These are phyloP conservation scores for Tricholomella constricta DNA, from an alignment of 768 basidiomycete genomes.

Conservation along the genomic window DNA sequence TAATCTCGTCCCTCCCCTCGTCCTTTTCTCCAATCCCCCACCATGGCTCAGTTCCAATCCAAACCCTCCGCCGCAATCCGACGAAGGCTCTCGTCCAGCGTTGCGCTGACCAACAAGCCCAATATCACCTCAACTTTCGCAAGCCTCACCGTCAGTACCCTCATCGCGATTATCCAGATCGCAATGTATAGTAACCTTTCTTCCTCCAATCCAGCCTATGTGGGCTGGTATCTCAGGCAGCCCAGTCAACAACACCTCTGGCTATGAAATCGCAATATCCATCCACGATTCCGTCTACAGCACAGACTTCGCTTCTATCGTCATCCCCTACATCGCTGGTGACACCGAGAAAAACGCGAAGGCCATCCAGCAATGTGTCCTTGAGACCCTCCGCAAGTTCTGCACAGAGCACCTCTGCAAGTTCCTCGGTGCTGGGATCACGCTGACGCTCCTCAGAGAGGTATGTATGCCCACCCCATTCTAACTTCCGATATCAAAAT, in stretches of 20 bases:
- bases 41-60: slow-evolving; percentile 67
- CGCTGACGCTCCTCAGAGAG: slow-evolving; percentile 69
- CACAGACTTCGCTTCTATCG: slow-evolving; percentile 70
- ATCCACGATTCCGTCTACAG: slow-evolving; percentile 85
- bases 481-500: slow-evolving; percentile 17
- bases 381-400: slow-evolving; percentile 71
- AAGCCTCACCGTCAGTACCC: slow-evolving; percentile 60
- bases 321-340: slow-evolving; percentile 52
- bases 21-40: slow-evolving; percentile 28
- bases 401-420: slow-evolving; percentile 79
- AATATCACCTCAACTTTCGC: slow-evolving; percentile 55
- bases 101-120: slow-evolving; percentile 49
- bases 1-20: slow-evolving; percentile 26
- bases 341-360: slow-evolving; percentile 57
- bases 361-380: slow-evolving; percentile 63
- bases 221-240: slow-evolving; percentile 81
- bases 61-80: slow-evolving; percentile 62
- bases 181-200: slow-evolving; percentile 18
- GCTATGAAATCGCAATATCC: slow-evolving; percentile 74
- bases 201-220: slow-evolving; percentile 62
- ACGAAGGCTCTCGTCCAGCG: slow-evolving; percentile 66
- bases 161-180: slow-evolving; percentile 21
- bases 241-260: slow-evolving; percentile 56
- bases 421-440: slow-evolving; percentile 83
- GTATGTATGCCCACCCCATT: slow-evolving; percentile 35